These are phyloP conservation scores for Talaromyces albobiverticillius DNA, from an alignment of 2,329 filamentous ascomycete genomes.

Conservation along the genomic window DNA sequence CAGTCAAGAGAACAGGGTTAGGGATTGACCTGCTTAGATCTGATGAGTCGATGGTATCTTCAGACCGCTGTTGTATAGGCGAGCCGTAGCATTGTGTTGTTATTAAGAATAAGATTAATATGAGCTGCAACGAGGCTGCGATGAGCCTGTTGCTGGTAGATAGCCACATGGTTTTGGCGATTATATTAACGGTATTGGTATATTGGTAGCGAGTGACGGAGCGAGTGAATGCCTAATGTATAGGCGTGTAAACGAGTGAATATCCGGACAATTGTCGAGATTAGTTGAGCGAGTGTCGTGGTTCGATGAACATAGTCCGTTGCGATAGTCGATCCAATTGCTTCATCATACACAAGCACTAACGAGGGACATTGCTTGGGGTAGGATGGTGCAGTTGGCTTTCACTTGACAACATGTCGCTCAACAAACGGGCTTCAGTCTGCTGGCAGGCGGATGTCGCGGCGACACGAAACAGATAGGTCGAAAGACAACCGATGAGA, in stretches of 20 bases:
- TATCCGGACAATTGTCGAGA: constrained; percentile 3
- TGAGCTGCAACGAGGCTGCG: constrained; percentile 5
- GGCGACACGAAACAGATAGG: no score
- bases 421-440: neutral
- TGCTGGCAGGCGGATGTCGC: neutral
- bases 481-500: no score
- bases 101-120: constrained; percentile 15
- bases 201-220: constrained; percentile 6
- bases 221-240: neutral
- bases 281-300: neutral
- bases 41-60: neutral
- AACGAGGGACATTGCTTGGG: neutral
- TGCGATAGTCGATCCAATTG: neutral
- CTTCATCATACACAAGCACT: neutral
- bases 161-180: constrained; percentile 1
- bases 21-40: neutral
- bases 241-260: constrained; percentile 5
- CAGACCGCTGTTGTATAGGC: neutral
- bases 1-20: neutral
- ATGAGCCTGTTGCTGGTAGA: constrained; percentile 3
- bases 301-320: neutral
- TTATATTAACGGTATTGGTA: no score
- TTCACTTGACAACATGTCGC: neutral
- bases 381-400: neutral
- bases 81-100: constrained; percentile 1